A percentile compares a stretch with the other conserved stretches of the same genome.
phyloP scores from a whole-genome alignment of 1,139 yeast species.

The Suhomyces anneliseae region DNA sequence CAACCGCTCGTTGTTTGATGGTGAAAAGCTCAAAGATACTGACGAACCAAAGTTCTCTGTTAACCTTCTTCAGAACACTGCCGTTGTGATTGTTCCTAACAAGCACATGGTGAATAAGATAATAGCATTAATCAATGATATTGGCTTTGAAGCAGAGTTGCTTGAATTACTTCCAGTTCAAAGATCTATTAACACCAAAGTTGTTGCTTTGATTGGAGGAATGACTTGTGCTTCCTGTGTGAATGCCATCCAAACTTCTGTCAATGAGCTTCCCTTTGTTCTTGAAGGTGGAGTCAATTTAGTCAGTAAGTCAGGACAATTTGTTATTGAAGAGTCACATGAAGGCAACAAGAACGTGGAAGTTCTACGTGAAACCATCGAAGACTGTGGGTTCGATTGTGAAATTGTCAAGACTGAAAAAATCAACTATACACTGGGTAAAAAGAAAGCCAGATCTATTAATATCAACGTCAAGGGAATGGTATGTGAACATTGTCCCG shows the following conservation, averaged over 20 bases:
- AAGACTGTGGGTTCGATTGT: constrained; percentile 68
- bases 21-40: constrained; percentile 13
- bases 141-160: constrained; percentile 59
- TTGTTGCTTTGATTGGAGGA: constrained; percentile 66
- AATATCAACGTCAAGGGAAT: constrained; percentile 63
- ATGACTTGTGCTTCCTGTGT: constrained; percentile 77
- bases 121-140: constrained; percentile 46
- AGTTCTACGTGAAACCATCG: constrained; percentile 49
- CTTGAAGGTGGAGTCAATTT: constrained; percentile 54
- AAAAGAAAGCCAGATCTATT: constrained; percentile 52
- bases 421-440: constrained; percentile 47
- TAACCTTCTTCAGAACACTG: constrained; percentile 43
- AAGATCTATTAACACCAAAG: constrained; percentile 46
- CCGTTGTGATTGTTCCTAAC: constrained; percentile 49
- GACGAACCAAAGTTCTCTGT: constrained; percentile 39
- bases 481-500: constrained; percentile 73
- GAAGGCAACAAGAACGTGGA: constrained; percentile 28
- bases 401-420: constrained; percentile 39
- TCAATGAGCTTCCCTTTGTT: constrained; percentile 53
- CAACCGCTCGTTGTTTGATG: constrained; percentile 4
- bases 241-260: constrained; percentile 51
- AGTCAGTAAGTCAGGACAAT: constrained; percentile 60
- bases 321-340: constrained; percentile 47
- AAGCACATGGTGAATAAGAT: constrained; percentile 54
- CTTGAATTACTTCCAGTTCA: constrained; percentile 61